Evolutionary conservation across 2,329 filamentous ascomycete species (phyloP).

Genomic region (Botrytis tulipae): DNA sequence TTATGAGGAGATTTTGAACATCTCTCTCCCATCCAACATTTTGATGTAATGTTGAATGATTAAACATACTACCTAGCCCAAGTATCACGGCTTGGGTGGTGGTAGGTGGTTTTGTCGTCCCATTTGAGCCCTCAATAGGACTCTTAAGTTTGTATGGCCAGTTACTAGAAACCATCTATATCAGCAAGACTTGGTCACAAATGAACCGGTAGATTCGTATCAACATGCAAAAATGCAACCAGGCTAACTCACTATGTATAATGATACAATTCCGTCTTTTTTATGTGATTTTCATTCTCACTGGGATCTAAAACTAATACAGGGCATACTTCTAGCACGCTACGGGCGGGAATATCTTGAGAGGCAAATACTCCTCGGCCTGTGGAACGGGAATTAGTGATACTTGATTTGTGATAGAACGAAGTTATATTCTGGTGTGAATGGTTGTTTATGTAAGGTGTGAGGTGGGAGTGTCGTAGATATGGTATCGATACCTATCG

Average conservation of each 20-base stretch:
- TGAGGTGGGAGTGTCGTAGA: not conserved
- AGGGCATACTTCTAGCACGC: slow-evolving; percentile 51
- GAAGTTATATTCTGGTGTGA: not conserved
- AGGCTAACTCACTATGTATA: slow-evolving; percentile 53
- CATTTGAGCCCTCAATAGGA: slow-evolving; percentile 40
- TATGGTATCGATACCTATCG: not conserved
- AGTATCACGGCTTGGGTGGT: slow-evolving; percentile 43
- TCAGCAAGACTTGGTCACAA: not conserved
- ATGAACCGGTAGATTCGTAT: not conserved
- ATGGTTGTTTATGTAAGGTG: not conserved
- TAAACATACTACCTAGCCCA: slow-evolving; percentile 58
- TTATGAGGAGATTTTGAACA: slow-evolving; percentile 45
- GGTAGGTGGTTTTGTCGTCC: slow-evolving; percentile 40
- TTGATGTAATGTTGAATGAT: slow-evolving; percentile 50
- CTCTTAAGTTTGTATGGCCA: slow-evolving; percentile 24
- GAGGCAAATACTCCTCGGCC: slow-evolving; percentile 54
- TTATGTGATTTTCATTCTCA: slow-evolving; percentile 51
- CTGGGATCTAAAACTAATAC: slow-evolving; percentile 48
- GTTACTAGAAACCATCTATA: slow-evolving; percentile 20
- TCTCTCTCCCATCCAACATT: slow-evolving; percentile 57
- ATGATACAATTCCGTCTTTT: slow-evolving; percentile 51
- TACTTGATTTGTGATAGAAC: not conserved
- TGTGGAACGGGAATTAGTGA: slow-evolving; percentile 31
- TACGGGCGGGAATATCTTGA: slow-evolving; percentile 46
- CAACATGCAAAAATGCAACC: not conserved